A percentile compares a stretch with the other conserved stretches of the same genome.
phyloP scores from a whole-genome alignment of 139 green algal species.

The Chlorella sp. region DNA sequence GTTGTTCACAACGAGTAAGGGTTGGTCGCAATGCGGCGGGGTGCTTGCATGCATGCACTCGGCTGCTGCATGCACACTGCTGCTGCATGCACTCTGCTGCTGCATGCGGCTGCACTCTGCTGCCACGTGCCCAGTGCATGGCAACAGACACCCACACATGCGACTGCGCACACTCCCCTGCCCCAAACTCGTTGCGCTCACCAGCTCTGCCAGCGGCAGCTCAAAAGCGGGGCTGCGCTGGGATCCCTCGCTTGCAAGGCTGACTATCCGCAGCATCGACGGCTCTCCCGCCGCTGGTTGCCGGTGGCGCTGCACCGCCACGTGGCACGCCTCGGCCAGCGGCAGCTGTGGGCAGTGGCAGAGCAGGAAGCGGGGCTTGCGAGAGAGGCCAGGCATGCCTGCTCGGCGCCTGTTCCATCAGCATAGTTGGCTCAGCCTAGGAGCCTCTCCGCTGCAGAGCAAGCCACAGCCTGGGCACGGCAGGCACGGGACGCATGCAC shows the following conservation, averaged over 20 bases:
- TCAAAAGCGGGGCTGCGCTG: slow-evolving; percentile 74
- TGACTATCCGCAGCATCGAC: slow-evolving; percentile 62
- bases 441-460: no score
- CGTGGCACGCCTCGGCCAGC: slow-evolving; percentile 81
- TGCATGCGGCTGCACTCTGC: neutral
- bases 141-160: neutral
- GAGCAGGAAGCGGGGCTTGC: neutral
- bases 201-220: slow-evolving; percentile 69
- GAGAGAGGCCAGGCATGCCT: neutral
- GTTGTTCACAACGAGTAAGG: neutral
- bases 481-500: neutral
- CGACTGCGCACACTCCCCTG: neutral
- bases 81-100: neutral
- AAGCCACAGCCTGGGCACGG: no score
- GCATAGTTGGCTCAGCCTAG: no score
- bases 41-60: neutral
- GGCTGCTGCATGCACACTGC: neutral
- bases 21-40: neutral
- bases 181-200: slow-evolving; percentile 29
- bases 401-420: no score
- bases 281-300: neutral
- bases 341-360: slow-evolving; percentile 14
- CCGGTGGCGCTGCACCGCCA: slow-evolving; percentile 74
- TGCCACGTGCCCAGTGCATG: neutral
- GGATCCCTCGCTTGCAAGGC: slow-evolving; percentile 54